Evolutionary conservation across 192 early-diverging fungal species (phyloP).

Genomic region (Podila epicladia): DNA sequence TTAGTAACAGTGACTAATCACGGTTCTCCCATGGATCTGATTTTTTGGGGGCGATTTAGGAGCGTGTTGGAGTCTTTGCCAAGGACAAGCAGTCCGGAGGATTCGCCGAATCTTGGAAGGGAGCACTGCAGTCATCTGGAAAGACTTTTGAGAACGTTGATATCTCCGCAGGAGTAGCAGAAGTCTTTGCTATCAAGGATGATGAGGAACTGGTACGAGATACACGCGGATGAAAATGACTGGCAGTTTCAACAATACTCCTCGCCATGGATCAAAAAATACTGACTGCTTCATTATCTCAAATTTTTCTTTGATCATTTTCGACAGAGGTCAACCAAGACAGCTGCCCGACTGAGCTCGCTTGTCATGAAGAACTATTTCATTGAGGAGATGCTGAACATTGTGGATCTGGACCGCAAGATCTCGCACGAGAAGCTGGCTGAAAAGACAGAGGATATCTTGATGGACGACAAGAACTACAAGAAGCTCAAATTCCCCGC

Average conservation of each 20-base stretch:
- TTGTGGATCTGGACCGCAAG: constrained; percentile 89
- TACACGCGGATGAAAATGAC: background rate
- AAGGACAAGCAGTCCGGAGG: constrained; percentile 84
- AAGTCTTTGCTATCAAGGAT: constrained; percentile 87
- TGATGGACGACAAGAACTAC: constrained; percentile 73
- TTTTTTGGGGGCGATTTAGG: constrained; percentile 26
- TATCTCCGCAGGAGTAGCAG: constrained; percentile 73
- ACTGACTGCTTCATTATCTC: too few relatives aligned
- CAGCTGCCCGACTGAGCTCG: constrained; percentile 79
- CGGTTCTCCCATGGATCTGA: too few relatives aligned
- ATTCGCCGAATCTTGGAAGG: constrained; percentile 83
- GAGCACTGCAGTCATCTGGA: constrained; percentile 60
- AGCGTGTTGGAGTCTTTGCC: constrained; percentile 78
- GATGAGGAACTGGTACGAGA: constrained; percentile 82
- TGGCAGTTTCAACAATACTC: too few relatives aligned
- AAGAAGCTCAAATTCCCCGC: constrained; percentile 73
- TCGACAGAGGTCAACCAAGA: constrained; percentile 71
- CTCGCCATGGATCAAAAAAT: too few relatives aligned
- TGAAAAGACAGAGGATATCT: constrained; percentile 72
- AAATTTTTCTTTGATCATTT: background rate
- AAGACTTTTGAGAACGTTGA: constrained; percentile 74
- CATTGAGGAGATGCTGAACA: constrained; percentile 82
- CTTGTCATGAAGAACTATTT: constrained; percentile 88
- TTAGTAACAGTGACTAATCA: too few relatives aligned
- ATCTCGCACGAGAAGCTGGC: constrained; percentile 88